Base-by-base conservation (phyloP, 768 basidiomycete genomes). In the Naganishia vishniacii region DNA sequence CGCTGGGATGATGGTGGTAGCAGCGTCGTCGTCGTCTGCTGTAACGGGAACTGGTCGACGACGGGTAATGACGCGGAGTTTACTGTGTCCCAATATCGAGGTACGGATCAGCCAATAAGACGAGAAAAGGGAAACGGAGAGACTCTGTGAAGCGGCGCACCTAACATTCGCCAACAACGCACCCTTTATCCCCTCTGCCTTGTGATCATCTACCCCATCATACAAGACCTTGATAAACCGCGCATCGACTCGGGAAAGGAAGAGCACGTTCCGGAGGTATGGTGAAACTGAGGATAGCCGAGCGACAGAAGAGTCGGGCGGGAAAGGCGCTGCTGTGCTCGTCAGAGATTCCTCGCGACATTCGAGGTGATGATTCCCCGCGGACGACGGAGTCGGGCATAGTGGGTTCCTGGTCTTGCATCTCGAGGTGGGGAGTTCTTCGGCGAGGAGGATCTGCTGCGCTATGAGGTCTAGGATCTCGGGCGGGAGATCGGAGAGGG, bases 381-480 rank as follows among this genome's bases (percentile, higher is more conserved):
- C 4, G 31, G 49, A 32, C 23, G 49, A 5, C 20, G 16, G 12
- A 7, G 23, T 12, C 3, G n/a, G n/a, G 4, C 49, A 34, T 23
- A 23, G 32, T 6, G 4, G 6, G 18, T n/a, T 9, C 11, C 5
- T 48, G 20, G 47, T 13, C 26, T 20, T 18, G 47, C 13, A 12
- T 2, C 12, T 23, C 26, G 23, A 3, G 48, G 37, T 8, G 48
- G 29, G n/a, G n/a, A n/a, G n/a, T n/a, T n/a, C 5, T 7, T 51
- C 49, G 49, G n/a, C 6, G 7, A 32, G 31, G 4, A 51, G 18
- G 49, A 51, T 31, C 4, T 34, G 18, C 7, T 5, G n/a, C 3
- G 49, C 49, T 29, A 51, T 51, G 29, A 51, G 31, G n/a, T 51
- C 49, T 13, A 51, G 20, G 13, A 51, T 51, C 49, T 51, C 49